Evolutionary conservation across 1,139 yeast species (phyloP).

Genomic region (Petasospora fabianii): DNA sequence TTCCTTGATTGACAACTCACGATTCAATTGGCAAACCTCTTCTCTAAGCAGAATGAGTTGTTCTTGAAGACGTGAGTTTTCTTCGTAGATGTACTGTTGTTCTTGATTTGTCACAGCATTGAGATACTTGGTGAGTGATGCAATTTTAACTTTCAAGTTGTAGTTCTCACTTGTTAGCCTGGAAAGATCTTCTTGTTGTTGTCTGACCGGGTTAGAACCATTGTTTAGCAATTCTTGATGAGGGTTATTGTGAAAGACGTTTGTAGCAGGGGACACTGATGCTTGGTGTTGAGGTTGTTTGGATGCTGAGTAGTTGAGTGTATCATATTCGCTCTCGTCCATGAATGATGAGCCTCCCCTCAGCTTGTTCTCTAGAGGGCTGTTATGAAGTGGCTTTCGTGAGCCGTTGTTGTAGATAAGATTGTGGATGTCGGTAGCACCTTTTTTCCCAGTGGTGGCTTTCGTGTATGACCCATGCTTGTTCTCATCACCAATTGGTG

Average conservation of each 20-base stretch:
- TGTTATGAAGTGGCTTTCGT: conserved; percentile 17
- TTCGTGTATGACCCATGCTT: not conserved
- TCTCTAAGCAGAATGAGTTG: conserved; percentile 23
- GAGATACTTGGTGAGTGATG: conserved; percentile 48
- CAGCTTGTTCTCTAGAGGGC: conserved; percentile 21
- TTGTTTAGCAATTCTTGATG: conserved; percentile 27
- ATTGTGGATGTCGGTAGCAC: conserved; percentile 5
- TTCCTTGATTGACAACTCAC: conserved; percentile 9
- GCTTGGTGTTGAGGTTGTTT: conserved; percentile 3
- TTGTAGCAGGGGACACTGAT: conserved; percentile 20
- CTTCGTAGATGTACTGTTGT: conserved; percentile 25
- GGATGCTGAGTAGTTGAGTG: conserved; percentile 15
- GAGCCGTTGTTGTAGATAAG: conserved; percentile 7
- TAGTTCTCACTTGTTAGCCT: conserved; percentile 58
- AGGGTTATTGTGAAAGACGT: conserved; percentile 12
- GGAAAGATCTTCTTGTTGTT: conserved; percentile 50
- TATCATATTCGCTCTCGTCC: conserved; percentile 24
- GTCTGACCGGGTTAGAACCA: conserved; percentile 47
- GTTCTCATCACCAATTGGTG: conserved; percentile 24
- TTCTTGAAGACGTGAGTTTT: conserved; percentile 28
- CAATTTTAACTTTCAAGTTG: conserved; percentile 55
- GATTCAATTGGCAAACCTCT: conserved; percentile 13
- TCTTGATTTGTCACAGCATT: conserved; percentile 29
- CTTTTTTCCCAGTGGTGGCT: not conserved
- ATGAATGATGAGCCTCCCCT: conserved; percentile 28